Evolutionary conservation across 371 early-diverging fungal genomes (phyloP).

Genomic region (Haplosporangium sp.): DNA sequence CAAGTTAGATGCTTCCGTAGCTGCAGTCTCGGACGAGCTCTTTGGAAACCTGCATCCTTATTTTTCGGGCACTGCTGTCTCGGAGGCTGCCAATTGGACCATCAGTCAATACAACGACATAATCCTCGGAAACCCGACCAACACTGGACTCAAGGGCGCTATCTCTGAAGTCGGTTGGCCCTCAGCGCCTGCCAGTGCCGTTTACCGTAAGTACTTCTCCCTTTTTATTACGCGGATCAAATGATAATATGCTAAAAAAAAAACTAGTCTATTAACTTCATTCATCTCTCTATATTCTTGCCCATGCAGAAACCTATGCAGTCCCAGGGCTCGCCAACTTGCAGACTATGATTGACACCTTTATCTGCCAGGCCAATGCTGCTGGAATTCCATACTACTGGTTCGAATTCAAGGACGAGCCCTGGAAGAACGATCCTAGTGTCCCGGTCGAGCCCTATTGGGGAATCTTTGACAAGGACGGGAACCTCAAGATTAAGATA

Average conservation of each 20-base stretch:
- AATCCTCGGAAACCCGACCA: conserved; percentile 20
- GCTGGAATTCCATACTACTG: conserved; percentile 57
- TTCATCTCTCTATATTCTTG: conserved; percentile 2
- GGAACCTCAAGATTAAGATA: conserved; percentile 48
- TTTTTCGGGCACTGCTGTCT: conserved; percentile 55
- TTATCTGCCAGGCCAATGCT: conserved; percentile 65
- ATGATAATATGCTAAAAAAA: neutral
- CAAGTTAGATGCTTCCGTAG: conserved; percentile 52
- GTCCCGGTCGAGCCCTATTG: conserved; percentile 66
- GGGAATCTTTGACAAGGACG: conserved; percentile 63
- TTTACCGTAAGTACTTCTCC: conserved; percentile 6
- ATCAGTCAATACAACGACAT: conserved; percentile 26
- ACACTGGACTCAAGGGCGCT: conserved; percentile 53
- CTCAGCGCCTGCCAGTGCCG: conserved; percentile 40
- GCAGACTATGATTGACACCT: conserved; percentile 60
- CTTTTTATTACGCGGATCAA: neutral
- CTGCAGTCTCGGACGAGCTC: conserved; percentile 57
- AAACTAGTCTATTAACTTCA: neutral
- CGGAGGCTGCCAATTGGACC: conserved; percentile 55
- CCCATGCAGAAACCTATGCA: conserved; percentile 50
- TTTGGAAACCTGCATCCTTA: conserved; percentile 67
- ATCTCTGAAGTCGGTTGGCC: conserved; percentile 81
- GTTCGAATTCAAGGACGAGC: conserved; percentile 74
- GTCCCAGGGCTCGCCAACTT: conserved; percentile 65
- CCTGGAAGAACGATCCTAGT: conserved; percentile 65